Evolutionary conservation across 2,329 filamentous ascomycete genomes (phyloP), one percentile per base, ranked within the genome.

Genomic region (Cyclaneusma minus): DNA sequence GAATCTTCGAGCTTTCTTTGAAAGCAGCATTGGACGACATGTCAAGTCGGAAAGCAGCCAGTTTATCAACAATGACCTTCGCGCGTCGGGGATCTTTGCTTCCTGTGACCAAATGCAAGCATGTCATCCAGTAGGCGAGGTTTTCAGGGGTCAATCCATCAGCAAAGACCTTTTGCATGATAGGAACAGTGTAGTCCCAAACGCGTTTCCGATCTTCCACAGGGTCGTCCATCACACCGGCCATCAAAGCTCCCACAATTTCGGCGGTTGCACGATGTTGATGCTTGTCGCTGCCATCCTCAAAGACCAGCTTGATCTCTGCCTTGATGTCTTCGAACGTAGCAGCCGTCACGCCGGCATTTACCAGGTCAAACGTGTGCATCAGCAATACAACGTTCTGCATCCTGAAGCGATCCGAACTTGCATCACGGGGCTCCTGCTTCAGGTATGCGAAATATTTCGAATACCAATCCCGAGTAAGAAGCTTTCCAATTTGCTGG

Each of bases 1-100:
- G 77, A 10, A 98, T 82, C 56, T 95, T 94, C 15, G 87, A 91
- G 29, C 87, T 93, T 49, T 98, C 91, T 50, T 98, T 98, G 64
- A 98, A 98, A 0, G 89, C 89, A 4, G 91, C 89, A 46, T 95
- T 94, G 0, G 87, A 94, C 5, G 70, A 62, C 76, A 95, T 87
- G 47, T 98, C 89, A 7, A 98, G 62, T 16, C 83, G 69, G 66
- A 95, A 95, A 28, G 74, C 70, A 24, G 78, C 69, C 12, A 98
- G 61, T 51, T 72, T 77, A 36, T 89, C 77, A 18, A 93, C 68
- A 35, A 98, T 64, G 37, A 92, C 87, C 60, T 79, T 84, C 3
- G 74, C 74, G 35, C 87, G 72, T 22, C 91, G 71, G 8, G 89
- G 87, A 50, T 98, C 89, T 43, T 89, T 87, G 7, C 77, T 74